These are phyloP conservation scores for Hyaloscypha bicolor DNA, from an alignment of 495 filamentous ascomycete genomes.

Conservation along the genomic window DNA sequence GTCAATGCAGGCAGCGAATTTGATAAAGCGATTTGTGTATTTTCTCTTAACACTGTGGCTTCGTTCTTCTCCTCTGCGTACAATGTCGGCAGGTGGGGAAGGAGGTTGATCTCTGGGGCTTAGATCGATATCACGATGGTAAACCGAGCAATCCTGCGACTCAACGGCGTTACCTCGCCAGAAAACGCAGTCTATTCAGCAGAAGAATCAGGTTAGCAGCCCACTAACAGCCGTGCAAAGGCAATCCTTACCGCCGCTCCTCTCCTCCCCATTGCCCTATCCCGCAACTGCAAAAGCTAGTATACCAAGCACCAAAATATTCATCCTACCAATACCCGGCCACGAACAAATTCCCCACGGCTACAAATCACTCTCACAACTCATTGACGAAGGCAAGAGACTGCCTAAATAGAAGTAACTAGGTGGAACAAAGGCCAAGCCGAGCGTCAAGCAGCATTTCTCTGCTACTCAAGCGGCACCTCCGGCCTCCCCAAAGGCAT, in stretches of 20 bases:
- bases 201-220: not conserved
- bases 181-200: not conserved
- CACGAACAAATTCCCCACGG: not conserved
- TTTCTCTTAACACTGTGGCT: constrained; percentile 4
- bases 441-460: not conserved
- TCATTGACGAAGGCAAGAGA: not conserved
- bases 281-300: not conserved
- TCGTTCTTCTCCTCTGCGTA: not conserved
- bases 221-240: not conserved
- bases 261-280: not conserved
- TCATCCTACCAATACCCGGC: not conserved
- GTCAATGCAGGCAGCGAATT: not conserved
- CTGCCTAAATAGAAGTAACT: not conserved
- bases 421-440: not conserved
- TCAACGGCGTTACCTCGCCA: not conserved
- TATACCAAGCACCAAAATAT: not conserved
- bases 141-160: not conserved
- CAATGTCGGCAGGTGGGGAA: no score
- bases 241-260: not conserved
- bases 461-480: constrained; percentile 9
- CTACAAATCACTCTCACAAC: not conserved
- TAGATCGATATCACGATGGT: constrained; percentile 7
- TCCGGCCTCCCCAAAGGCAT: constrained; percentile 9
- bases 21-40: not conserved
- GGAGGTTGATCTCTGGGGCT: not conserved